phyloP scores from a whole-genome alignment of 2,329 filamentous ascomycete genomes.

The Elsinoe arachidis region DNA sequence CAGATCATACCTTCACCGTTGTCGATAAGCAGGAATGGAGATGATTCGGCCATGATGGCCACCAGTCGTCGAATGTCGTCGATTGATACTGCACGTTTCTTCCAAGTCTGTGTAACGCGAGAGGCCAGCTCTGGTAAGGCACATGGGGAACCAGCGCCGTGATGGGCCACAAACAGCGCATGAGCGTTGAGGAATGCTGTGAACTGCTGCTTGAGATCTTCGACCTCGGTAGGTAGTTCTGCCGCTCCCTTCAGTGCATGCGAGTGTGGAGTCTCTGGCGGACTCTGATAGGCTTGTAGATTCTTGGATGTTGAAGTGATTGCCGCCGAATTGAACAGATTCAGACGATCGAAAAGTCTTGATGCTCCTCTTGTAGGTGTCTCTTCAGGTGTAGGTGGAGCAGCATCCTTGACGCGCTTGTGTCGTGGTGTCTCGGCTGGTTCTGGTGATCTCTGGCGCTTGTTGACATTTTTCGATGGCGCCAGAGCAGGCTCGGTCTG shows the following conservation, averaged over 20 bases:
- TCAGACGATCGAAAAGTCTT: constrained; percentile 28
- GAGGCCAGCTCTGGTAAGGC: constrained; percentile 33
- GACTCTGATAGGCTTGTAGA: constrained; percentile 24
- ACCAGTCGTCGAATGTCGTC: constrained; percentile 40
- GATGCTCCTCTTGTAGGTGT: constrained; percentile 29
- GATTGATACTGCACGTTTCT: constrained; percentile 37
- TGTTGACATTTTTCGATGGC: constrained; percentile 6
- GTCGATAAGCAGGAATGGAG: constrained; percentile 32
- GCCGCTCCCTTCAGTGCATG: not conserved
- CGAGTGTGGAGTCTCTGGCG: constrained; percentile 23
- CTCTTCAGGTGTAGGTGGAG: constrained; percentile 24
- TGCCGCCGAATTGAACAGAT: constrained; percentile 21
- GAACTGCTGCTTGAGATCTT: constrained; percentile 38
- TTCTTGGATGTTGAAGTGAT: constrained; percentile 18
- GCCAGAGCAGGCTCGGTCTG: not conserved
- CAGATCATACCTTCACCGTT: constrained; percentile 36
- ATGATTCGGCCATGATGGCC: constrained; percentile 27
- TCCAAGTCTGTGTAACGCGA: constrained; percentile 37
- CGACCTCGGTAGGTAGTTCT: constrained; percentile 33
- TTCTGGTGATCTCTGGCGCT: constrained; percentile 14
- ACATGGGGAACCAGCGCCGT: constrained; percentile 37
- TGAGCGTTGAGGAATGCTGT: constrained; percentile 42
- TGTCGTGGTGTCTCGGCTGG: constrained; percentile 21
- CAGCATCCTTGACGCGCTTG: constrained; percentile 26
- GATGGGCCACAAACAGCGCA: constrained; percentile 42